Percentiles rank a stretch among this genome's conserved stretches.
Conservation (phyloP, 345 rosid genomes). For the Linum trigynum region DNA sequence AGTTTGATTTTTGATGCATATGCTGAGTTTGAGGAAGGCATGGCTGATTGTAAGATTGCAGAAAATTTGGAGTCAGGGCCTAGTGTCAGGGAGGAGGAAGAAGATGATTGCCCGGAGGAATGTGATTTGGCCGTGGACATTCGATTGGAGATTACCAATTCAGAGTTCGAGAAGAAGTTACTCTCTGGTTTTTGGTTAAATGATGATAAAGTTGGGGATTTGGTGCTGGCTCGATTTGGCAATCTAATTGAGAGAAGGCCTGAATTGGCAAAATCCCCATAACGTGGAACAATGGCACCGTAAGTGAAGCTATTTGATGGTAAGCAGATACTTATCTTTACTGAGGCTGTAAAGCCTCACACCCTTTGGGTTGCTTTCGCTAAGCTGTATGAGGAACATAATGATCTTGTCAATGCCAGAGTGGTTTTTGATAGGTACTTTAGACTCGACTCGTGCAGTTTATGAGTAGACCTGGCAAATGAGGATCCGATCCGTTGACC, state of each 20-base stretch:
- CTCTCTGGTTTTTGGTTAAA: slow-evolving; percentile 78
- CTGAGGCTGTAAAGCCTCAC: slow-evolving; percentile 97
- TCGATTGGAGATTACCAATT: slow-evolving; percentile 45
- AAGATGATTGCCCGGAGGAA: slow-evolving; percentile 34
- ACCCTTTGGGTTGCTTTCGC: slow-evolving; percentile 93
- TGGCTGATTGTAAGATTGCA: slow-evolving; percentile 64
- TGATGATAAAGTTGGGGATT: slow-evolving; percentile 75
- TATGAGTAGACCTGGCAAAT: no score
- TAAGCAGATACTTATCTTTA: slow-evolving; percentile 81
- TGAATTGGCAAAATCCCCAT: slow-evolving; percentile 87
- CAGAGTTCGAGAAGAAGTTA: slow-evolving; percentile 70
- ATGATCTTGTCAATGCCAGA: slow-evolving; percentile 72
- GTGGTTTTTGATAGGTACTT: slow-evolving; percentile 86
- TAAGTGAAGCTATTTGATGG: slow-evolving; percentile 81
- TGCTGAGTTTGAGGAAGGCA: slow-evolving; percentile 72
- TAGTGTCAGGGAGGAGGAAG: slow-evolving; percentile 60
- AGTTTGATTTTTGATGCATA: slow-evolving; percentile 86
- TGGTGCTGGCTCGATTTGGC: slow-evolving; percentile 75
- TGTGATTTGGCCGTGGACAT: slow-evolving; percentile 55
- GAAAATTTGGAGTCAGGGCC: slow-evolving; percentile 50
- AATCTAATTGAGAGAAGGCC: slow-evolving; percentile 75
- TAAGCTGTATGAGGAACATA: slow-evolving; percentile 72
- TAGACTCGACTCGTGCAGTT: slow-evolving; percentile 90
- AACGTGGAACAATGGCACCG: slow-evolving; percentile 98
- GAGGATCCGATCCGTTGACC: no score